Conservation (phyloP, 805 yeast genomes). For the Kluyveromyces dobzhanskii region DNA sequence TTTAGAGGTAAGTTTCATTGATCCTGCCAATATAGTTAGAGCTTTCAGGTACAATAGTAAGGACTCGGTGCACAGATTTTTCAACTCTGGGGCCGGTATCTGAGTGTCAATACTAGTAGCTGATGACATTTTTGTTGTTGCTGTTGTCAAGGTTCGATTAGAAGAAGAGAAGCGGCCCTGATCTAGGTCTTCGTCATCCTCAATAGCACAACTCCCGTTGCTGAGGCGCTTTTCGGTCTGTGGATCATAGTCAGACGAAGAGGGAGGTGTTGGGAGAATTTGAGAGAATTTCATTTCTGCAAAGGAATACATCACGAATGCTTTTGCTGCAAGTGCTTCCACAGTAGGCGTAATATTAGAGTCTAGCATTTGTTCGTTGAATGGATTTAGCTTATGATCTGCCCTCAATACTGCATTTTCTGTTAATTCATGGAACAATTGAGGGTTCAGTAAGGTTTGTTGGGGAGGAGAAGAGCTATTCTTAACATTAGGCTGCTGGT, state of each 20-base stretch:
- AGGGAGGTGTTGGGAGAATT: conserved; percentile 55
- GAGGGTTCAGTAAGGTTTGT: conserved; percentile 19
- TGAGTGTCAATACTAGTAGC: neutral
- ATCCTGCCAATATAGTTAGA: conserved; percentile 69
- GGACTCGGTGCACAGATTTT: conserved; percentile 73
- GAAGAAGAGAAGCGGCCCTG: conserved; percentile 2
- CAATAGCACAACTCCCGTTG: conserved; percentile 29
- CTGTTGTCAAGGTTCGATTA: neutral
- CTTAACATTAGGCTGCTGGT: conserved; percentile 16
- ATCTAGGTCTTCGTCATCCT: conserved; percentile 28
- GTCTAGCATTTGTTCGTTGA: conserved; percentile 24
- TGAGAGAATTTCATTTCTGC: conserved; percentile 90
- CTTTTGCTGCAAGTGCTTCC: conserved; percentile 78
- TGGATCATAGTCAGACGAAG: conserved; percentile 13
- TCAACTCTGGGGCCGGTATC: conserved; percentile 50
- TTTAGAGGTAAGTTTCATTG: conserved; percentile 75
- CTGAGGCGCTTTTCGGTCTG: conserved; percentile 17
- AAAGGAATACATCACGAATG: conserved; percentile 78
- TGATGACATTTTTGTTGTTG: neutral
- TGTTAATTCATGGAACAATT: conserved; percentile 24
- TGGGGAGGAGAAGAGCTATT: conserved; percentile 9
- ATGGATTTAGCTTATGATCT: conserved; percentile 12
- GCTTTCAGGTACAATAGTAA: conserved; percentile 78
- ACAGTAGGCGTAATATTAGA: conserved; percentile 38
- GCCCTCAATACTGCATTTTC: conserved; percentile 25